phyloP scores from a whole-genome alignment of 2,329 filamentous ascomycete genomes.

The Exophiala lecanii-corni region DNA sequence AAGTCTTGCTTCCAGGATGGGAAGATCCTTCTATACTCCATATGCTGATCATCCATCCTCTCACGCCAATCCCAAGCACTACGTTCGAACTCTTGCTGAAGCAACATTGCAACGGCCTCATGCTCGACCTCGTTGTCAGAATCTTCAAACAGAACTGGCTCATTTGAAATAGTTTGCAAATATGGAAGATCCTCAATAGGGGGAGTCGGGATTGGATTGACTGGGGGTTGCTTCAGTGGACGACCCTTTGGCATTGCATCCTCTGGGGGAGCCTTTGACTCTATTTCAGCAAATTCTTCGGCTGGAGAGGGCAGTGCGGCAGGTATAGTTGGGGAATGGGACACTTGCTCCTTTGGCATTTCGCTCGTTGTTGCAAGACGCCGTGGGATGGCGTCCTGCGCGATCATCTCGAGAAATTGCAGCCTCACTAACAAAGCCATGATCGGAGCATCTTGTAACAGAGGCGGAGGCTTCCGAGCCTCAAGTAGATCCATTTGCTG shows the following conservation, averaged over 20 bases:
- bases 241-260: constrained; percentile 21
- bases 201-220: constrained; percentile 30
- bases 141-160: constrained; percentile 42
- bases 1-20: constrained; percentile 43
- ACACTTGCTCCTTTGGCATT: constrained; percentile 38
- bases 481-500: constrained; percentile 41
- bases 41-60: constrained; percentile 38
- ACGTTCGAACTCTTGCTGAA: constrained; percentile 36
- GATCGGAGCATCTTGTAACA: constrained; percentile 39
- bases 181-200: constrained; percentile 45
- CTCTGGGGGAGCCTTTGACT: constrained; percentile 20
- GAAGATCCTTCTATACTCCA: constrained; percentile 40
- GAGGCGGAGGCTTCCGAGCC: constrained; percentile 39
- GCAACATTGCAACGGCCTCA: constrained; percentile 35
- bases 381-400: constrained; percentile 30
- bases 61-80: constrained; percentile 35
- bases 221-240: constrained; percentile 22
- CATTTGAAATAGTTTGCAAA: constrained; percentile 38
- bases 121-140: constrained; percentile 40
- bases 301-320: constrained; percentile 25
- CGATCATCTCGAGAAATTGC: constrained; percentile 41
- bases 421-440: constrained; percentile 40
- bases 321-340: constrained; percentile 28
- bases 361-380: constrained; percentile 35
- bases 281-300: constrained; percentile 24